Percentiles rank a stretch among this genome's conserved stretches.
These are phyloP conservation scores for Phytophthora pseudosyringae DNA, from an alignment of 352 stramenopile genomes.

Conservation along the genomic window DNA sequence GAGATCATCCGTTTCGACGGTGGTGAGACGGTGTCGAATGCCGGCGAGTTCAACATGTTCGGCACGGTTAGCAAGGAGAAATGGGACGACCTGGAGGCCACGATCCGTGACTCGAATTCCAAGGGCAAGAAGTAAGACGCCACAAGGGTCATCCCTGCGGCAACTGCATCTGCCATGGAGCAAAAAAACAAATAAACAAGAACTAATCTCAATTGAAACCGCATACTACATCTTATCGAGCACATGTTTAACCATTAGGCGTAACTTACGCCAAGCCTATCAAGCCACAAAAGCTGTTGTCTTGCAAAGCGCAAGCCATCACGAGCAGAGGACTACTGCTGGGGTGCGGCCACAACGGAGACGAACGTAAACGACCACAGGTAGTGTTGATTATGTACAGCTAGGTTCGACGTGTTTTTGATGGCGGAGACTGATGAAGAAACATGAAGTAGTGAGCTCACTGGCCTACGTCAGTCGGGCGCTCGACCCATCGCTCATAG, in stretches of 20 bases:
- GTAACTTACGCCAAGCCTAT: not conserved
- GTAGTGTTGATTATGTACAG: conserved; percentile 34
- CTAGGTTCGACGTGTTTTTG: conserved; percentile 9
- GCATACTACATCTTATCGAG: conserved; percentile 16
- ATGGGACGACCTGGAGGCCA: conserved; percentile 76
- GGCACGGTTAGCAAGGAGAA: conserved; percentile 58
- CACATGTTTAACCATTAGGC: conserved; percentile 3
- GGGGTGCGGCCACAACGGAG: not conserved
- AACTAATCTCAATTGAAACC: conserved; percentile 14
- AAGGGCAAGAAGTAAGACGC: conserved; percentile 58
- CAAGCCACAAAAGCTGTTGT: no score
- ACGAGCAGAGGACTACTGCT: not conserved
- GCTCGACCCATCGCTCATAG: conserved; percentile 17
- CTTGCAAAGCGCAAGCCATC: no score
- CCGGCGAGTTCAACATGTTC: conserved; percentile 87
- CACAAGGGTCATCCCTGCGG: not conserved
- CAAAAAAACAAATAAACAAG: conserved; percentile 3
- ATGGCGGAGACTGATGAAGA: conserved; percentile 13
- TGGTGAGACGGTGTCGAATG: conserved; percentile 75
- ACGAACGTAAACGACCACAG: not conserved
- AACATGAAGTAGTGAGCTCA: conserved; percentile 19
- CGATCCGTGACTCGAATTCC: conserved; percentile 65
- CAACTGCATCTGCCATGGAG: not conserved
- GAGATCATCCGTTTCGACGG: conserved; percentile 86
- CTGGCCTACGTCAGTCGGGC: conserved; percentile 4